phyloP scores from a whole-genome alignment of 352 stramenopile genomes.

The Phytophthora brassicae region DNA sequence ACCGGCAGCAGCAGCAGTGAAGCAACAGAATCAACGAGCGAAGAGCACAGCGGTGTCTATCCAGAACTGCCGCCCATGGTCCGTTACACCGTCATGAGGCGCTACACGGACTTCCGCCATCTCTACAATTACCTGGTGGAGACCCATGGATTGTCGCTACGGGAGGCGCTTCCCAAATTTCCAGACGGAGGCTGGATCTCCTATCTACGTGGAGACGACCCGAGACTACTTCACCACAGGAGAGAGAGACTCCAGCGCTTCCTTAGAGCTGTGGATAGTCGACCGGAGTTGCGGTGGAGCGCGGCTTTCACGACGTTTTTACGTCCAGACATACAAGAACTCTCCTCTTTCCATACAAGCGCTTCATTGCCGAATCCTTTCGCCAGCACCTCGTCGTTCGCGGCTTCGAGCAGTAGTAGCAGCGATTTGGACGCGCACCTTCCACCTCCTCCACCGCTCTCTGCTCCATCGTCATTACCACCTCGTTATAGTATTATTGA shows the following conservation, averaged over 20 bases:
- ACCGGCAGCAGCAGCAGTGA: not conserved
- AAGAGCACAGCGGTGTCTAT: constrained; percentile 29
- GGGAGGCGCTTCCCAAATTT: constrained; percentile 61
- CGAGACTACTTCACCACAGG: constrained; percentile 65
- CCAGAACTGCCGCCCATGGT: constrained; percentile 63
- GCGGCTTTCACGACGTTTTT: constrained; percentile 63
- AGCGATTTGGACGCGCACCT: constrained; percentile 25
- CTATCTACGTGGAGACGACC: constrained; percentile 74
- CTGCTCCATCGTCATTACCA: constrained; percentile 22
- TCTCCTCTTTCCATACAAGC: constrained; percentile 22
- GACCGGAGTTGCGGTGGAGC: constrained; percentile 62
- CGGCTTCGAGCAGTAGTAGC: constrained; percentile 24
- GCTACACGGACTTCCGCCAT: constrained; percentile 79
- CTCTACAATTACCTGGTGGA: constrained; percentile 64
- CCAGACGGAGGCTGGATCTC: constrained; percentile 70
- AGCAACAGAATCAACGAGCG: not conserved
- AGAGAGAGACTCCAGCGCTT: constrained; percentile 67
- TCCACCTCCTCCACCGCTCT: constrained; percentile 19
- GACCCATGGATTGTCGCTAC: constrained; percentile 40
- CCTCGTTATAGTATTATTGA: constrained; percentile 16
- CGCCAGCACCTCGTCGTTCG: constrained; percentile 27
- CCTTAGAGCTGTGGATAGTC: constrained; percentile 57
- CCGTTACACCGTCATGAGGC: constrained; percentile 76
- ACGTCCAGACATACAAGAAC: constrained; percentile 51
- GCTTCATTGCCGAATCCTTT: constrained; percentile 25